A percentile compares a stretch with the other conserved stretches of the same genome.
Evolutionary conservation across 2,329 filamentous ascomycete genomes (phyloP).

Genomic region (Acrodontium crateriforme): DNA sequence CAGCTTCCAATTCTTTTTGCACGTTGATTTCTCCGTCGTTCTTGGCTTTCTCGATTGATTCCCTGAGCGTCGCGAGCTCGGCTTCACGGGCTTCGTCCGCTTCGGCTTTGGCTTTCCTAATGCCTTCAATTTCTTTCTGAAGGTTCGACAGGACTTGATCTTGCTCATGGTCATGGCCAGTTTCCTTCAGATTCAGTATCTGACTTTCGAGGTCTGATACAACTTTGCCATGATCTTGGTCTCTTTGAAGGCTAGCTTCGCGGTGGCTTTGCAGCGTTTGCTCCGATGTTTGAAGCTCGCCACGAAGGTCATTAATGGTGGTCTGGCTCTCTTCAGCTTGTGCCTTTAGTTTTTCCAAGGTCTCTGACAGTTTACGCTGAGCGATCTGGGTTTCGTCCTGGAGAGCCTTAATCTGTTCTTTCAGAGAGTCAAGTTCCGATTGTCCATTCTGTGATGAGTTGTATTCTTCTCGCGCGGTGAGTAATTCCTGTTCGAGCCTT

Average conservation of each 20-base stretch:
- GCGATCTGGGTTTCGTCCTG: slow-evolving; percentile 6
- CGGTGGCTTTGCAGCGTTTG: slow-evolving; percentile 1
- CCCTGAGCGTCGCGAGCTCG: slow-evolving; percentile 5
- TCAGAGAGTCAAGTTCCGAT: neutral
- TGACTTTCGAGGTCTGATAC: slow-evolving; percentile 9
- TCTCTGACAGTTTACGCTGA: slow-evolving; percentile 4
- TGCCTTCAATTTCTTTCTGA: slow-evolving; percentile 6
- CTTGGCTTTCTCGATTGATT: slow-evolving; percentile 7
- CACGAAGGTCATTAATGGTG: slow-evolving; percentile 5
- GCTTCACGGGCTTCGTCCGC: slow-evolving; percentile 5
- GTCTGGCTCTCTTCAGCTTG: slow-evolving; percentile 2
- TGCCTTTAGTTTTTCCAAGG: slow-evolving; percentile 4
- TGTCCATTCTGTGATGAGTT: too few species aligned
- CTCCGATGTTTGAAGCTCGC: slow-evolving; percentile 4
- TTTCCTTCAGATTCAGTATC: slow-evolving; percentile 11
- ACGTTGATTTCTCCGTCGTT: slow-evolving; percentile 2
- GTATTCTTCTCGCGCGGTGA: too few species aligned
- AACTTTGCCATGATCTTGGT: slow-evolving; percentile 1
- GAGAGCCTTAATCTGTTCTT: slow-evolving; percentile 5
- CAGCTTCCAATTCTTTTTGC: neutral
- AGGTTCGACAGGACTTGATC: slow-evolving; percentile 4
- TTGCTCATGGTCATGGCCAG: slow-evolving; percentile 5
- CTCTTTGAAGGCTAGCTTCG: too few species aligned
- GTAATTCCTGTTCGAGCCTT: too few species aligned
- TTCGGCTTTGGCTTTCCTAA: slow-evolving; percentile 8